Evolutionary conservation across 2,329 filamentous ascomycete genomes (phyloP), one percentile per base, ranked within the genome.

Genomic region (Alternaria metachromatica): DNA sequence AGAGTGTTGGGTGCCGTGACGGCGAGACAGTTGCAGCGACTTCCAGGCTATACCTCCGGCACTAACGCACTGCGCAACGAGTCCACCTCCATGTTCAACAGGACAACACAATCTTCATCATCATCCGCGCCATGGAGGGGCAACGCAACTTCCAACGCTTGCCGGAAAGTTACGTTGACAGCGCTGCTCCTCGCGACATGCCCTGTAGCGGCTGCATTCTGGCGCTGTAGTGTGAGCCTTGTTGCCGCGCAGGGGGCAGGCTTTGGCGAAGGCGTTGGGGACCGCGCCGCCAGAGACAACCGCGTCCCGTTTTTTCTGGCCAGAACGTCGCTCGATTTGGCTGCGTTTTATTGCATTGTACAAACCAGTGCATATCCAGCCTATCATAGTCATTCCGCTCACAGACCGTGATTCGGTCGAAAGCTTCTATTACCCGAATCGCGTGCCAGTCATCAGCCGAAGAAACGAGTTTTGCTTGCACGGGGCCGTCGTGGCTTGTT

Each of bases 351-450:
- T 75, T 76, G 72, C 68, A 50, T 69, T 49, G 69, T 64, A 67
- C 70, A 69, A 70, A 67, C 68, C 71, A 72, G 64, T 62, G 28
- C 49, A 53, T 33, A 41, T 21, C 53, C 50, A 55, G 45, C 66
- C 68, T 66, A 67, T 69, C 64, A 66, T 30, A 33, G 37, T 48
- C 56, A 44, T 44, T 58, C 51, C 59, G 62, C 58, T 56, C 60
- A 61, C 60, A 21, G 58, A 49, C 63, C 46, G 20, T 46, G 48
- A 58, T 53, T 63, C 61, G 48, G 60, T 58, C 65, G 37, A 59
- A 45, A 62, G 49, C 65, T 56, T 66, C 64, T 60, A 75, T 72
- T 70, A 70, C 65, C 74, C 73, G 69, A 70, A 69, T 69, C 60
- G 71, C 70, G 72, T 58, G 53, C 66, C 56, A 66, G 65, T 66